Evolutionary conservation across 1,284 basidiomycete genomes (phyloP).

Genomic region (Trametes sp.): DNA sequence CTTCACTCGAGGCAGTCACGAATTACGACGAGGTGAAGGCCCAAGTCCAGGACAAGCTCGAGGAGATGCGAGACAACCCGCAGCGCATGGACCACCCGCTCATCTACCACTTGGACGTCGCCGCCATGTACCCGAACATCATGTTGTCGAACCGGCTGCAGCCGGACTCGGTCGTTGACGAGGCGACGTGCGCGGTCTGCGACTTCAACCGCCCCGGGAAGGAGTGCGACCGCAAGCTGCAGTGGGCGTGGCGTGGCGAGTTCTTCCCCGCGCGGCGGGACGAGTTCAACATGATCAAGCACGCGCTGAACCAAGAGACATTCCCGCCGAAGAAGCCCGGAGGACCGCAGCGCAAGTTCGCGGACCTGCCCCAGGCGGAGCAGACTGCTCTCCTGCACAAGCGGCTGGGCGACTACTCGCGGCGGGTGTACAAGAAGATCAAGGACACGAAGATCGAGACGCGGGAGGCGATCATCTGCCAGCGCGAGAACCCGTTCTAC

Average conservation of each 20-base stretch:
- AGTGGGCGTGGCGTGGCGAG: slow-evolving; percentile 99
- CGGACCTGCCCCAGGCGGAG: slow-evolving; percentile 87
- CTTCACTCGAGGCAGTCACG: slow-evolving; percentile 84
- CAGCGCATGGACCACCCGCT: slow-evolving; percentile 90
- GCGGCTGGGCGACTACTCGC: slow-evolving; percentile 96
- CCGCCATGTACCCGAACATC: slow-evolving; percentile 99
- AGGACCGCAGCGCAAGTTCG: slow-evolving; percentile 81
- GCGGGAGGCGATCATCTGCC: slow-evolving; percentile 96
- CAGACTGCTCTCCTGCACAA: slow-evolving; percentile 95
- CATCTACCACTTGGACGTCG: slow-evolving; percentile 99
- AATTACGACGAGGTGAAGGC: slow-evolving; percentile 96
- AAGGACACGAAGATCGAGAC: slow-evolving; percentile 98
- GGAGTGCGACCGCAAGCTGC: slow-evolving; percentile 91
- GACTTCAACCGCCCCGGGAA: slow-evolving; percentile 98
- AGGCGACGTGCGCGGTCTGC: slow-evolving; percentile 96
- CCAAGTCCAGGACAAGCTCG: slow-evolving; percentile 82
- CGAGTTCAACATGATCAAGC: slow-evolving; percentile 99
- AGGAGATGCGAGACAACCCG: slow-evolving; percentile 92
- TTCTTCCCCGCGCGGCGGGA: slow-evolving; percentile 98
- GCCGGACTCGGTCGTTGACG: slow-evolving; percentile 97
- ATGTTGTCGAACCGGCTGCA: slow-evolving; percentile 99
- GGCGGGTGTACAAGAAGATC: slow-evolving; percentile 99
- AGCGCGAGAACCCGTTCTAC: slow-evolving; percentile 99
- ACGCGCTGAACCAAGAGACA: slow-evolving; percentile 93
- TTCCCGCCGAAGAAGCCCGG: slow-evolving; percentile 88